These are phyloP conservation scores for Glycine tomentella DNA, from an alignment of 306 rosid species.

Conservation along the genomic window DNA sequence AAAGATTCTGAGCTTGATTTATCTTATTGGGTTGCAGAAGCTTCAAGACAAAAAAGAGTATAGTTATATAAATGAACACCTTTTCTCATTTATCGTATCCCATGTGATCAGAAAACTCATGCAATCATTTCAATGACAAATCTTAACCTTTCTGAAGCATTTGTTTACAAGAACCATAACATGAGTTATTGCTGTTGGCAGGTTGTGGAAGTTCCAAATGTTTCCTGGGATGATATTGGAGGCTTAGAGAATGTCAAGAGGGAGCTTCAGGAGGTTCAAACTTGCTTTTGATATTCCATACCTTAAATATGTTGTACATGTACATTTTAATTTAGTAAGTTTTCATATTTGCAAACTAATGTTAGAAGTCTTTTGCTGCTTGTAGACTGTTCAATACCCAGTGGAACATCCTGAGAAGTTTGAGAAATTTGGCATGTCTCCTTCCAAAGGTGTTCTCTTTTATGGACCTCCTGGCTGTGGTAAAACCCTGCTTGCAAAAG, in stretches of 20 bases:
- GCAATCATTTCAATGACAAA: neutral
- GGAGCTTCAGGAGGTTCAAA: constrained; percentile 75
- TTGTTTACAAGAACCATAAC: neutral
- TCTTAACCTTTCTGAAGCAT: neutral
- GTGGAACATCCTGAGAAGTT: constrained; percentile 88
- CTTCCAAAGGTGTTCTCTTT: constrained; percentile 79
- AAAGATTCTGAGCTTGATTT: neutral
- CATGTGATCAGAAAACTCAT: neutral
- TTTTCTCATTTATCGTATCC: constrained; percentile 7
- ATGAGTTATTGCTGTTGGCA: constrained; percentile 46
- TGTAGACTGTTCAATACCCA: constrained; percentile 74
- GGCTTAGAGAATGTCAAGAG: constrained; percentile 72
- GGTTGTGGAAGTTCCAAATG: constrained; percentile 83
- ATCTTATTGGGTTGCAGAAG: neutral
- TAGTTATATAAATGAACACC: neutral
- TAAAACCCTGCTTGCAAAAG: constrained; percentile 73
- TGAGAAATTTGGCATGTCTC: constrained; percentile 84
- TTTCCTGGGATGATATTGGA: constrained; percentile 73
- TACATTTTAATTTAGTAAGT: neutral
- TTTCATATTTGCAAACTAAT: neutral
- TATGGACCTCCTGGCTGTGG: constrained; percentile 83
- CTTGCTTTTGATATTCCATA: constrained; percentile 11
- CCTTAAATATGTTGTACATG: neutral
- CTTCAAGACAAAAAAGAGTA: neutral
- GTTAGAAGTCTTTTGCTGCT: constrained; percentile 19